phyloP scores from a whole-genome alignment of 164 flowering plant species.

The Vitis amurensis region DNA sequence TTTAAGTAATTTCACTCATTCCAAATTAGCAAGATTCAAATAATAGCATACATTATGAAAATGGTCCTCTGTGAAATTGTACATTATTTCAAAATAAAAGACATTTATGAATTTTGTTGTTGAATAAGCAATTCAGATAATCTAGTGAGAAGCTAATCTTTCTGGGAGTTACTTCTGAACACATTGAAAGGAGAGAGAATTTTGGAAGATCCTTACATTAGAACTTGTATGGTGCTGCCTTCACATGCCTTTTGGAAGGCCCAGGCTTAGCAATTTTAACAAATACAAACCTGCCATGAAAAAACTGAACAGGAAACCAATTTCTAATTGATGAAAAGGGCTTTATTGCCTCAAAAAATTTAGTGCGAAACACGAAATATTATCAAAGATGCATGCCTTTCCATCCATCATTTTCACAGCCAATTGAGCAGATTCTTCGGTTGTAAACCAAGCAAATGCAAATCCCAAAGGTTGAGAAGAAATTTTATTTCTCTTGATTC shows the following conservation, averaged over 20 bases:
- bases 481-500: slow-evolving; percentile 24
- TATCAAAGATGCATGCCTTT: slow-evolving; percentile 21
- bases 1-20: too few species aligned
- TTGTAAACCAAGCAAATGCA: slow-evolving; percentile 38
- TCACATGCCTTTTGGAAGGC: slow-evolving; percentile 25
- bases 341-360: background rate
- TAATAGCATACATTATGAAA: too few species aligned
- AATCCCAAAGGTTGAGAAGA: slow-evolving; percentile 35
- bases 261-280: slow-evolving; percentile 38
- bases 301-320: slow-evolving; percentile 27
- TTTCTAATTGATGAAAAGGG: background rate
- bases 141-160: too few species aligned
- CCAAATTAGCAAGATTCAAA: too few species aligned
- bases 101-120: too few species aligned
- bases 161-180: too few species aligned
- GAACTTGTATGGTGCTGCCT: slow-evolving; percentile 27
- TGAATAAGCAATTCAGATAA: too few species aligned
- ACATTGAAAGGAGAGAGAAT: too few species aligned
- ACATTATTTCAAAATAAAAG: too few species aligned
- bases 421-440: slow-evolving; percentile 30
- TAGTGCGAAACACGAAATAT: background rate
- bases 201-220: slow-evolving; percentile 2
- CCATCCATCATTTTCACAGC: slow-evolving; percentile 44
- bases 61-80: too few species aligned
- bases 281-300: slow-evolving; percentile 38